phyloP scores from a whole-genome alignment of 306 rosid genomes.

The Datisca glomerata region DNA sequence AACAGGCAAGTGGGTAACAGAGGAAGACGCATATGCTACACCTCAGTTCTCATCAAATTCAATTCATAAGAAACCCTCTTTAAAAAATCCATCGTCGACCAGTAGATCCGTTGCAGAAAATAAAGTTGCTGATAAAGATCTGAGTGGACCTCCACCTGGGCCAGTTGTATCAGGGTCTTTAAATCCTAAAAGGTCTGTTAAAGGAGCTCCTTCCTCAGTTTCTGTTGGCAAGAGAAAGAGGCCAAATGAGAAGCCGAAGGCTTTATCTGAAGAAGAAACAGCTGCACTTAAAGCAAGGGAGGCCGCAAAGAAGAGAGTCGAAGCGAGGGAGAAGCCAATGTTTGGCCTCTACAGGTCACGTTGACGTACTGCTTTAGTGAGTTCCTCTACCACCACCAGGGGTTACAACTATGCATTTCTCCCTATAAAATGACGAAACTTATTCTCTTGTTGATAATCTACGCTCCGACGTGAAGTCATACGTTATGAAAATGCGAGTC shows the following conservation, averaged over 20 bases:
- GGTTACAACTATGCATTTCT: too few species aligned
- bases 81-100: constrained; percentile 28
- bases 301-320: constrained; percentile 95
- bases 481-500: too few species aligned
- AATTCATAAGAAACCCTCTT: constrained; percentile 23
- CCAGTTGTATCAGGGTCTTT: constrained; percentile 40
- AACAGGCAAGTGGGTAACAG: constrained; percentile 92
- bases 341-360: constrained; percentile 79
- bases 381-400: too few species aligned
- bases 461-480: too few species aligned
- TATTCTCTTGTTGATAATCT: too few species aligned
- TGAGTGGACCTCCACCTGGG: constrained; percentile 47
- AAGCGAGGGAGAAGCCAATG: constrained; percentile 76
- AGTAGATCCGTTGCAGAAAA: constrained; percentile 29
- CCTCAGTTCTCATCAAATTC: constrained; percentile 51
- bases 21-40: constrained; percentile 81
- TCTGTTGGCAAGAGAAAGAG: constrained; percentile 85
- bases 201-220: constrained; percentile 68
- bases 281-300: constrained; percentile 93
- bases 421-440: too few species aligned
- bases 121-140: constrained; percentile 24
- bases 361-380: too few species aligned
- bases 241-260: constrained; percentile 47
- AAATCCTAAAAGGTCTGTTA: constrained; percentile 55
- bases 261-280: constrained; percentile 59